Conservation (phyloP, 345 rosid species). For the Citrus trifoliata region DNA sequence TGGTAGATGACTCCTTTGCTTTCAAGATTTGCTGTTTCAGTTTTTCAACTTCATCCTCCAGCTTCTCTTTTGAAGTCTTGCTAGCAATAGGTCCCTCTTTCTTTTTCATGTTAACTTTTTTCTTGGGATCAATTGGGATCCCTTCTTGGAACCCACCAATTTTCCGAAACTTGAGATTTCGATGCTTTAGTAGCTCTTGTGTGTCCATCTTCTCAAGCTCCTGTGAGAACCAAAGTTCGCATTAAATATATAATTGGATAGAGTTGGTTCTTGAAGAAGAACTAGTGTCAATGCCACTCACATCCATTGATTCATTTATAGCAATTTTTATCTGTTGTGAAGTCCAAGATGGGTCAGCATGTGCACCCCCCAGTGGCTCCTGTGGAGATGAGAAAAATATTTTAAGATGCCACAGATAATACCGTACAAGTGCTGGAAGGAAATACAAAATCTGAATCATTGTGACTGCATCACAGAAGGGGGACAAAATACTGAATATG, state of each 20-base stretch:
- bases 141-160: constrained; percentile 76
- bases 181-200: constrained; percentile 61
- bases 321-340: constrained; percentile 83
- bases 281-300: constrained; percentile 34
- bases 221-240: constrained; percentile 32
- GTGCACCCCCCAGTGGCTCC: constrained; percentile 98
- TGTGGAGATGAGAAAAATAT: constrained; percentile 22
- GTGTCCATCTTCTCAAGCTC: constrained; percentile 72
- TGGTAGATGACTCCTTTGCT: constrained; percentile 60
- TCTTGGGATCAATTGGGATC: constrained; percentile 55
- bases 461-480: background rate
- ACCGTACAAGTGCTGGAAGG: constrained; percentile 7
- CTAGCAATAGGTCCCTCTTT: constrained; percentile 40
- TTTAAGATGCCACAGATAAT: constrained; percentile 14
- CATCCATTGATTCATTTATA: constrained; percentile 73
- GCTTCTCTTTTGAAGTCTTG: constrained; percentile 40
- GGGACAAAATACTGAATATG: background rate
- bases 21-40: constrained; percentile 62
- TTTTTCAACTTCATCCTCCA: constrained; percentile 66
- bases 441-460: constrained; percentile 4
- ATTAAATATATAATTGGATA: constrained; percentile 5
- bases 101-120: constrained; percentile 70
- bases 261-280: constrained; percentile 11
- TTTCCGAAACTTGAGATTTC: constrained; percentile 77
- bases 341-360: constrained; percentile 87